Evolutionary conservation across 257 asterid species (phyloP).

Genomic region (Plectranthus barbatus): DNA sequence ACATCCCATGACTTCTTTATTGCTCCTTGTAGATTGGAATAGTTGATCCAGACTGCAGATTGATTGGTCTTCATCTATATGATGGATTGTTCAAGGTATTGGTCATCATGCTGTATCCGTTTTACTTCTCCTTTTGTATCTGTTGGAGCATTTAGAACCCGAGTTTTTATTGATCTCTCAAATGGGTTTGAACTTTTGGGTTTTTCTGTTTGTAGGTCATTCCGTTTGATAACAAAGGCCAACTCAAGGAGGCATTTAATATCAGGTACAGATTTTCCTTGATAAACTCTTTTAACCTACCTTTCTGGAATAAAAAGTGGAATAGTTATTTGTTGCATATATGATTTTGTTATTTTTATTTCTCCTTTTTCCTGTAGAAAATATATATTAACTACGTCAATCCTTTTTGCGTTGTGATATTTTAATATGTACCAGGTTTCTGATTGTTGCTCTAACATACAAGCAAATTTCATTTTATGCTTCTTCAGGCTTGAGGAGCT

Average conservation of each 20-base stretch:
- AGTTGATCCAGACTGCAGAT: slow-evolving; percentile 85
- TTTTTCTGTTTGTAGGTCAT: slow-evolving; percentile 47
- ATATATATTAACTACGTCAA: neutral
- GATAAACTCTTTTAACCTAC: neutral
- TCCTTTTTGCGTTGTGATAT: neutral
- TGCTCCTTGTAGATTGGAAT: slow-evolving; percentile 58
- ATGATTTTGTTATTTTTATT: neutral
- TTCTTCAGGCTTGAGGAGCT: slow-evolving; percentile 84
- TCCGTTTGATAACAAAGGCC: slow-evolving; percentile 90
- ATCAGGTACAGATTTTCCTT: slow-evolving; percentile 44
- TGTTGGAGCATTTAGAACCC: neutral
- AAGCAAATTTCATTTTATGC: slow-evolving; percentile 7
- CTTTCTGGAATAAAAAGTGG: neutral
- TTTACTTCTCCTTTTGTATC: neutral
- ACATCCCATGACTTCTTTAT: slow-evolving; percentile 5
- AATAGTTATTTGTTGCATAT: neutral
- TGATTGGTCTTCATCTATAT: slow-evolving; percentile 85
- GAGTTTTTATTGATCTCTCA: neutral
- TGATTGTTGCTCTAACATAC: slow-evolving; percentile 3
- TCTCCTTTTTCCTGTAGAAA: neutral
- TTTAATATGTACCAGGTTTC: neutral
- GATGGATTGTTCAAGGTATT: slow-evolving; percentile 86
- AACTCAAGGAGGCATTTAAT: slow-evolving; percentile 86
- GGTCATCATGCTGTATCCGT: neutral
- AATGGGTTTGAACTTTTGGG: neutral